Base-by-base conservation (phyloP, 106 monocot species). In the Dendrobium catenatum region DNA sequence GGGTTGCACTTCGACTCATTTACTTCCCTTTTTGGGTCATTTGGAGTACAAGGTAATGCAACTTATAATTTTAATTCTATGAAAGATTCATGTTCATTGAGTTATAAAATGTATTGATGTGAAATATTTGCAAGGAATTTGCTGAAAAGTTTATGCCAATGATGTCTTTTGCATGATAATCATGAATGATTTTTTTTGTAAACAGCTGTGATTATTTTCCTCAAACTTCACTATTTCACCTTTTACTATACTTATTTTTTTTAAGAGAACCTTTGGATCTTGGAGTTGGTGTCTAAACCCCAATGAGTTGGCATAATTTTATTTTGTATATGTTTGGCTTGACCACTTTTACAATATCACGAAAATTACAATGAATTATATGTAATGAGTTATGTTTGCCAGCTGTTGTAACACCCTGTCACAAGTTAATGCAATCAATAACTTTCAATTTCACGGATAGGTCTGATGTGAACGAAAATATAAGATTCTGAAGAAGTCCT, bases 11-110 rank as follows among this genome's bases (percentile, higher is more conserved):
- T 80, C 97, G 94, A 33, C 88, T 98, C 41, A 84, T 89, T 51
- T 91, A 85, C 85, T 98, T 82, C 83, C 97, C 97, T 9, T 91
- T 98, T 73, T 94, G 94, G 94, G 84, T 94, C 58, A 85, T 94
- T 26, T 80, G 88, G 81, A 94, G 97, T 87, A 97, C 97, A 83
- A 92, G 97, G 97, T 97, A 76, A 49, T 49, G 3, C 11, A 24
- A 51, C 19, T 31, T 70, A 17, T 27, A 44, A 20, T 75, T 44
- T 75, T 43, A 31, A 44, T 44, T 42, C 20, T 9, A 16, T 44
- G 42, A 8, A 1, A 20, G 43, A 19, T 76, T 47, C 26, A 49
- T 76, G 27, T 76, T 10, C 27, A 26, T 26, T 48, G 49, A 10
- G 51, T 41, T 29, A 4, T 29, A 16, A 51, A 10, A 43, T 43